Conservation (phyloP, 805 yeast genomes). For the Yarrowia hollandica region DNA sequence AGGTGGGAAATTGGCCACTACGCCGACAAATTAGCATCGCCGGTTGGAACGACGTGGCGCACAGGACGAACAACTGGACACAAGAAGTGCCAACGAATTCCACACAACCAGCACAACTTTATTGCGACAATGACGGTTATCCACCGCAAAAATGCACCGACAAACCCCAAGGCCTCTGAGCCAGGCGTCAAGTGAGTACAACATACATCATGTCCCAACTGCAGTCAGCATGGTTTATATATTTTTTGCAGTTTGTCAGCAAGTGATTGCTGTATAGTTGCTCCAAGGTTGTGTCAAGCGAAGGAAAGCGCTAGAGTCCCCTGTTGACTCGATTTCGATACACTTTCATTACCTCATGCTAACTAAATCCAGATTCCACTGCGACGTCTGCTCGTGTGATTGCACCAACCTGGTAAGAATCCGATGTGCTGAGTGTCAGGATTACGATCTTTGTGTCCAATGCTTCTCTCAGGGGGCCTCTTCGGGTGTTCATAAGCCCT, state of each 20-base stretch:
- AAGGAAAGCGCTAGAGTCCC: not conserved
- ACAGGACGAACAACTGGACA: constrained; percentile 10
- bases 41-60: constrained; percentile 22
- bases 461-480: constrained; percentile 85
- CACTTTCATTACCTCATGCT: constrained; percentile 18
- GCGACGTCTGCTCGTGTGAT: constrained; percentile 96
- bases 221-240: constrained; percentile 23
- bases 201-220: constrained; percentile 21
- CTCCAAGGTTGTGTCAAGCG: constrained; percentile 18
- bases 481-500: constrained; percentile 87
- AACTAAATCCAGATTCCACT: constrained; percentile 42
- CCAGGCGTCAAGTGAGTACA: constrained; percentile 44
- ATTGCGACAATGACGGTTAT: constrained; percentile 41
- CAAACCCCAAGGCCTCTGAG: constrained; percentile 41
- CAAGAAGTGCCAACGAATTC: not conserved
- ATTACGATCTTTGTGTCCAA: constrained; percentile 96
- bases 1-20: not conserved
- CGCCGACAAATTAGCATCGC: constrained; percentile 19
- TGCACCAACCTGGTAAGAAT: constrained; percentile 90
- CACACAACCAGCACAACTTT: not conserved
- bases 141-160: constrained; percentile 42
- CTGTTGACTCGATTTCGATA: constrained; percentile 8
- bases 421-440: constrained; percentile 87
- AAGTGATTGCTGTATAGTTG: constrained; percentile 12
- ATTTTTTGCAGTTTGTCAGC: constrained; percentile 23